phyloP scores from a whole-genome alignment of 1,284 basidiomycete species.

The Gymnopus androsaceus region DNA sequence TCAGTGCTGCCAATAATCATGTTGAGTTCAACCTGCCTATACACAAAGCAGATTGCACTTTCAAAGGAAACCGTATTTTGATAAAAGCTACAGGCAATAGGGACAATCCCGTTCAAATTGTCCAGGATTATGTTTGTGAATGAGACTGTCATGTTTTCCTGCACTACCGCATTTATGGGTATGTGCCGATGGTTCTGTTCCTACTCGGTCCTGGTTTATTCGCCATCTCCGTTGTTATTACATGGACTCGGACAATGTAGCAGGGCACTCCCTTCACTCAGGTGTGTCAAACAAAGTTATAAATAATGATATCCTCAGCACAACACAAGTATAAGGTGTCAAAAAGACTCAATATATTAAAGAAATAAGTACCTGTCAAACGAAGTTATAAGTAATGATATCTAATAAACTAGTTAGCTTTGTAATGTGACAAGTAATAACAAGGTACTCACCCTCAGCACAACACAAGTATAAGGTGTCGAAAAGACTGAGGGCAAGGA shows the following conservation, averaged over 20 bases:
- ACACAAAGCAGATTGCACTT: slow-evolving; percentile 3
- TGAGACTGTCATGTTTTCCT: background rate
- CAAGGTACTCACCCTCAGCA: too few relatives aligned
- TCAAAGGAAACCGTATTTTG: background rate
- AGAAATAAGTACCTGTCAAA: too few relatives aligned
- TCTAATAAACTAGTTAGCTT: too few relatives aligned
- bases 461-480: too few relatives aligned
- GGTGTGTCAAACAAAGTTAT: too few relatives aligned
- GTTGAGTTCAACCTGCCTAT: background rate
- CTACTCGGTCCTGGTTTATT: slow-evolving; percentile 14
- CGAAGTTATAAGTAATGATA: too few relatives aligned
- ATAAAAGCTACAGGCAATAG: slow-evolving; percentile 10
- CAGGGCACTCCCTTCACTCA: slow-evolving; percentile 25
- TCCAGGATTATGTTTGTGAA: background rate
- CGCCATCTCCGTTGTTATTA: background rate
- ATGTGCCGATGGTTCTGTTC: background rate
- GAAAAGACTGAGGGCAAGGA: too few relatives aligned
- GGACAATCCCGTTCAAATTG: slow-evolving; percentile 21
- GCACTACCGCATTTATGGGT: slow-evolving; percentile 1
- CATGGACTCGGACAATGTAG: background rate
- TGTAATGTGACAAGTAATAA: too few relatives aligned
- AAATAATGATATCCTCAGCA: too few relatives aligned
- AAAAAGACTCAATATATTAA: too few relatives aligned
- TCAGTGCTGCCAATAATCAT: slow-evolving; percentile 4
- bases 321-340: too few relatives aligned